Percentiles rank a stretch among this genome's conserved stretches.
phyloP scores from a whole-genome alignment of 805 yeast species.

The Cyberlindnera lachancei region DNA sequence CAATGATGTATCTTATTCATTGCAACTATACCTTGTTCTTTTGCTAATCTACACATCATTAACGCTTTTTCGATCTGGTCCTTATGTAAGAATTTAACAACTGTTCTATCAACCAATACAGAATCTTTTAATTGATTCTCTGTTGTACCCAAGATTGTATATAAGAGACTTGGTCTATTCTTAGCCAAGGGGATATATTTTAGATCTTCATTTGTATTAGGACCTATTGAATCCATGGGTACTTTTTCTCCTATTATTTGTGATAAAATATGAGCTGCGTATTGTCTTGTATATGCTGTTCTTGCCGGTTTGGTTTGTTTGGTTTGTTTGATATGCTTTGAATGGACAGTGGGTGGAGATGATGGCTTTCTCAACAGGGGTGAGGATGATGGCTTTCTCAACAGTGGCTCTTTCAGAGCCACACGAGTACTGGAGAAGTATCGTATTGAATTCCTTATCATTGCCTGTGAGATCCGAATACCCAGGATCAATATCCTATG shows the following conservation, averaged over 20 bases:
- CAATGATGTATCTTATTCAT: constrained; percentile 55
- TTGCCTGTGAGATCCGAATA: no score
- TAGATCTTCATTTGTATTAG: constrained; percentile 28
- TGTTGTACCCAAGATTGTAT: constrained; percentile 51
- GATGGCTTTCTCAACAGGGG: no score
- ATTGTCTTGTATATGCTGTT: constrained; percentile 15
- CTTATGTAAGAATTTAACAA: constrained; percentile 40
- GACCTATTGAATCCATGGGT: constrained; percentile 26
- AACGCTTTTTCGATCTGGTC: constrained; percentile 48
- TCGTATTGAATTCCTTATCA: neutral
- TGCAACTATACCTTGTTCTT: constrained; percentile 46
- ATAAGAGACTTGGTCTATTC: constrained; percentile 32
- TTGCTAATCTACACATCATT: constrained; percentile 40
- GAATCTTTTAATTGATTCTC: constrained; percentile 55
- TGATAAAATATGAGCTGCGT: constrained; percentile 18
- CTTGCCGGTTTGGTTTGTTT: constrained; percentile 3
- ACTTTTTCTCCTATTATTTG: constrained; percentile 17
- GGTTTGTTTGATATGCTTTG: no score
- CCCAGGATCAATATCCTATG: no score
- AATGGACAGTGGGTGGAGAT: neutral
- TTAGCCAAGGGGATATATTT: constrained; percentile 29
- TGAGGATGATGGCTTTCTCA: no score
- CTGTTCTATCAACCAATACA: constrained; percentile 45
- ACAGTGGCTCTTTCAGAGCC: neutral
- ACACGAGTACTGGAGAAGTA: neutral